These are phyloP conservation scores for Tricholoma sp. DNA, from an alignment of 768 basidiomycete genomes.

Conservation along the genomic window DNA sequence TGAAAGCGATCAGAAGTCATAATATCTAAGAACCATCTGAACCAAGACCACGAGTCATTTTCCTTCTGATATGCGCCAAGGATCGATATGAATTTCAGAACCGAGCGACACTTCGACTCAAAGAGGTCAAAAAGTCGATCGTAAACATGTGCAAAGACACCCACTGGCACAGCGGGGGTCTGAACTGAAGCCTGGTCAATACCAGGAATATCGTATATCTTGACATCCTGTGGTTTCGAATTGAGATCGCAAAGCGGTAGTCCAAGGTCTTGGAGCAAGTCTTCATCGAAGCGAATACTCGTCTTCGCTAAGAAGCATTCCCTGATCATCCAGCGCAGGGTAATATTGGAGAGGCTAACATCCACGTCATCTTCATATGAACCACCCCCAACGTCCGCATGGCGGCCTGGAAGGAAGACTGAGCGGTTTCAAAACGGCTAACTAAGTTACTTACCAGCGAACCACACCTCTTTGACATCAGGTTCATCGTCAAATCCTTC, in stretches of 20 bases:
- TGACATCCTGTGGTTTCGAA: too few relatives aligned
- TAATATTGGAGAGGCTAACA: conserved; percentile 20
- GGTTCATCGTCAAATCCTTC: conserved; percentile 19
- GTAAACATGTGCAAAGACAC: too few relatives aligned
- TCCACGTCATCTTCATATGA: conserved; percentile 16
- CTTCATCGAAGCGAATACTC: conserved; percentile 16
- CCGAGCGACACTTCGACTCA: conserved; percentile 22
- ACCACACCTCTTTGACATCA: conserved; percentile 20
- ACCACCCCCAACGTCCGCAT: conserved; percentile 22
- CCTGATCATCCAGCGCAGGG: conserved; percentile 26
- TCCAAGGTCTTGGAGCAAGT: conserved; percentile 12
- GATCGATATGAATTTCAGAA: conserved; percentile 19
- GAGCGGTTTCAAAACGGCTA: background rate
- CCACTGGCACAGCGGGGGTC: too few relatives aligned
- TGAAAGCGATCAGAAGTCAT: background rate
- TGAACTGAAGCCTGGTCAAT: too few relatives aligned
- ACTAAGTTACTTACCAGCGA: conserved; percentile 15
- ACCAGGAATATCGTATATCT: too few relatives aligned
- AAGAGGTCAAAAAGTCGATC: conserved; percentile 17
- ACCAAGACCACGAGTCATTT: conserved; percentile 18
- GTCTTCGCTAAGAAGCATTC: conserved; percentile 19
- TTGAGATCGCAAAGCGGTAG: conserved; percentile 14
- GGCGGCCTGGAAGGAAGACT: conserved; percentile 13
- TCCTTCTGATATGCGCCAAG: conserved; percentile 16
- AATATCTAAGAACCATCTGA: background rate